Conservation (phyloP, 139 green algal species). For the Ostreobium quekettii region DNA sequence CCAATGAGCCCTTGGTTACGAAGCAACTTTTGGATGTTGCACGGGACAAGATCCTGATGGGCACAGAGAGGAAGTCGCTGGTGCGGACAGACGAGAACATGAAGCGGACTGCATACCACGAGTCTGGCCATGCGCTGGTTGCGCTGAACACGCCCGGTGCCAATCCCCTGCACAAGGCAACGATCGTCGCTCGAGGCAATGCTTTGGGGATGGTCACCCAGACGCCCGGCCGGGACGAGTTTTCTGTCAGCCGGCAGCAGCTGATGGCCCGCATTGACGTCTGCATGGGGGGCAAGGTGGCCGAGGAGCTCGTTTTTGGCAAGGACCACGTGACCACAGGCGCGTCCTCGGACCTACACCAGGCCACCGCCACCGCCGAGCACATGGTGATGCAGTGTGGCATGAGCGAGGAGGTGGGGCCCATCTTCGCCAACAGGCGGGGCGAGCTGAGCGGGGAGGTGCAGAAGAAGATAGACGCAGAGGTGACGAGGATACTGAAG, state of each 20-base stretch:
- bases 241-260: slow-evolving; percentile 73
- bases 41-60: slow-evolving; percentile 82
- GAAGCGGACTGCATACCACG: slow-evolving; percentile 89
- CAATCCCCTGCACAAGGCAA: slow-evolving; percentile 83
- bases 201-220: slow-evolving; percentile 91
- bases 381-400: slow-evolving; percentile 87
- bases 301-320: slow-evolving; percentile 96
- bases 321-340: slow-evolving; percentile 22
- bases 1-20: slow-evolving; percentile 20
- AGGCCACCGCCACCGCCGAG: slow-evolving; percentile 73
- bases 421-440: slow-evolving; percentile 44
- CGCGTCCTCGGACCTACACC: slow-evolving; percentile 74
- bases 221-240: slow-evolving; percentile 72
- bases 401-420: slow-evolving; percentile 65
- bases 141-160: slow-evolving; percentile 75
- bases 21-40: slow-evolving; percentile 58
- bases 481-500: slow-evolving; percentile 61
- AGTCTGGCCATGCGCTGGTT: slow-evolving; percentile 91
- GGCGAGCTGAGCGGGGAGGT: slow-evolving; percentile 28
- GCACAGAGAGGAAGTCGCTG: slow-evolving; percentile 48
- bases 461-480: slow-evolving; percentile 35
- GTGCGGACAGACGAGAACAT: slow-evolving; percentile 46
- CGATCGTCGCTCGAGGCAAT: slow-evolving; percentile 90
- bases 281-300: slow-evolving; percentile 91
- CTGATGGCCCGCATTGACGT: slow-evolving; percentile 89